Conservation (phyloP, 208 protist genomes). For the Trypanosoma brucei region DNA sequence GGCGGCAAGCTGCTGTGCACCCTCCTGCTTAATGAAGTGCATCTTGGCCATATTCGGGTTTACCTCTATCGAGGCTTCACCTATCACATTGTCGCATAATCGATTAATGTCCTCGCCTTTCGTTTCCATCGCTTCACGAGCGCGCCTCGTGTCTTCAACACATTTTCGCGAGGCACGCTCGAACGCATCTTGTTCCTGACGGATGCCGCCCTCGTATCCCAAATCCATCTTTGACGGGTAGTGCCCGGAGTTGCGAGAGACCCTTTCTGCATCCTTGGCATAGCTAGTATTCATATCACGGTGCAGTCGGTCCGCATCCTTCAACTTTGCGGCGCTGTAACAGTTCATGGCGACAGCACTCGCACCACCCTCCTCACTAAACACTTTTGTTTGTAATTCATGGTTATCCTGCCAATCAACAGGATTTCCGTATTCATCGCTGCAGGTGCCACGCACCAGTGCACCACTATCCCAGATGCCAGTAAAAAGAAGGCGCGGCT, state of each 20-base stretch:
- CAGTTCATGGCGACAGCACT: slow-evolving; percentile 72
- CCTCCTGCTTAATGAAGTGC: slow-evolving; percentile 64
- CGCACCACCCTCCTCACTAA: slow-evolving; percentile 52
- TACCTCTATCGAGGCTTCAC: slow-evolving; percentile 28
- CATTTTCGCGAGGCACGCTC: slow-evolving; percentile 34
- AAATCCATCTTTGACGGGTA: slow-evolving; percentile 79
- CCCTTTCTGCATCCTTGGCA: slow-evolving; percentile 56
- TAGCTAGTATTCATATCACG: slow-evolving; percentile 75
- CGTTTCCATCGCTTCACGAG: slow-evolving; percentile 26
- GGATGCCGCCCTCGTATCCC: slow-evolving; percentile 81
- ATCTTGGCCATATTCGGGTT: slow-evolving; percentile 83
- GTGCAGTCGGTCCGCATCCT: slow-evolving; percentile 69
- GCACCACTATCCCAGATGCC: slow-evolving; percentile 84
- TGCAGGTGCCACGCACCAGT: slow-evolving; percentile 71
- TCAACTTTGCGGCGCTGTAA: slow-evolving; percentile 68
- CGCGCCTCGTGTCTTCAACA: slow-evolving; percentile 47
- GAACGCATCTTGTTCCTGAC: slow-evolving; percentile 45
- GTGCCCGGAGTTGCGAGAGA: slow-evolving; percentile 36
- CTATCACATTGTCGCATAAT: slow-evolving; percentile 16
- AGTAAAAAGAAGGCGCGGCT: slow-evolving; percentile 79
- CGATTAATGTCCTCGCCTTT: slow-evolving; percentile 20
- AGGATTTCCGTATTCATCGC: slow-evolving; percentile 81
- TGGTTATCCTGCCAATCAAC: slow-evolving; percentile 89
- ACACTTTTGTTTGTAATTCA: slow-evolving; percentile 63
- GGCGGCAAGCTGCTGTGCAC: slow-evolving; percentile 55